A percentile compares a stretch with the other conserved stretches of the same genome.
These are phyloP conservation scores for Thermomyces lanuginosus DNA, from an alignment of 2,329 filamentous ascomycete genomes.

Conservation along the genomic window DNA sequence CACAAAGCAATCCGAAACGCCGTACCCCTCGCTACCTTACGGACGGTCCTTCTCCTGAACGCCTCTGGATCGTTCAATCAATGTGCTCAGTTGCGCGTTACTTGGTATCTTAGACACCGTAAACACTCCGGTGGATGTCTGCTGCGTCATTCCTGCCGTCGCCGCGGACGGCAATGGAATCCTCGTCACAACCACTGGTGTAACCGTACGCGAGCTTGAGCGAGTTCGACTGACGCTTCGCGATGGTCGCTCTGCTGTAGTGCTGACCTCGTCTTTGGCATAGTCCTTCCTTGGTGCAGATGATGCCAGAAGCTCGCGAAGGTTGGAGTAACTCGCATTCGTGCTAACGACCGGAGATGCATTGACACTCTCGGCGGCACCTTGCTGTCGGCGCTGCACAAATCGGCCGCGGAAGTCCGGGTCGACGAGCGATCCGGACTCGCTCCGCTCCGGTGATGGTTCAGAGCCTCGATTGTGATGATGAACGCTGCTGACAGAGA, in stretches of 20 bases:
- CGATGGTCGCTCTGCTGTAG: slow-evolving; percentile 1
- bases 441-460: slow-evolving; percentile 8
- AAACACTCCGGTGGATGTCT: slow-evolving; percentile 6
- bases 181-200: not conserved
- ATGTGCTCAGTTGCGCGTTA: slow-evolving; percentile 4
- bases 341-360: slow-evolving; percentile 6
- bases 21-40: no score
- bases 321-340: slow-evolving; percentile 5
- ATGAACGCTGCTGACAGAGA: slow-evolving; percentile 7
- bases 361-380: slow-evolving; percentile 4
- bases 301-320: slow-evolving; percentile 5
- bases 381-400: slow-evolving; percentile 13
- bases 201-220: not conserved
- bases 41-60: no score
- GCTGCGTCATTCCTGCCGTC: slow-evolving; percentile 3
- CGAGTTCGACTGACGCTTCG: slow-evolving; percentile 2
- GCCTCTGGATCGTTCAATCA: no score
- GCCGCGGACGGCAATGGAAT: slow-evolving; percentile 1
- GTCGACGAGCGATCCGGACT: slow-evolving; percentile 23
- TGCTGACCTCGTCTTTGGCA: not conserved
- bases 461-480: slow-evolving; percentile 8
- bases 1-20: no score
- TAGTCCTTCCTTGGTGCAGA: no score
- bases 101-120: slow-evolving; percentile 5
- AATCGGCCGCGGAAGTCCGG: slow-evolving; percentile 24